These are phyloP conservation scores for Gleditsia sinensis DNA, from an alignment of 306 rosid species.

Conservation along the genomic window DNA sequence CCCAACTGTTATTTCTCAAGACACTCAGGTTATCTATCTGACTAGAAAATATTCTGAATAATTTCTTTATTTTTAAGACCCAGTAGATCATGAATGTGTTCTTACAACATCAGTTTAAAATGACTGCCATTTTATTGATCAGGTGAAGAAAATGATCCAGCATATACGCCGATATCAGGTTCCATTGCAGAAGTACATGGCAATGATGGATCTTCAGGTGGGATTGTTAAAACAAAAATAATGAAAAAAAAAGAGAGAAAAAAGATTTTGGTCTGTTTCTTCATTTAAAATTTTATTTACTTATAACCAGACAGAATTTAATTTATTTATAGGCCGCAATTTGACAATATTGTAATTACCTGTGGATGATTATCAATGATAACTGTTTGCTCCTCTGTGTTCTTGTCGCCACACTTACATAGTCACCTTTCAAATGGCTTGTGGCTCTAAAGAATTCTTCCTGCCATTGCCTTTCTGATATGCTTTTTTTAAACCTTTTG, in stretches of 20 bases:
- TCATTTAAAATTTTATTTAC: background rate
- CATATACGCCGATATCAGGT: constrained; percentile 77
- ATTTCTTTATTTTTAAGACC: background rate
- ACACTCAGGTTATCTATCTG: constrained; percentile 68
- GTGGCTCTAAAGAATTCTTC: background rate
- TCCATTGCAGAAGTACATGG: constrained; percentile 87
- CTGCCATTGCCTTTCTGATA: background rate
- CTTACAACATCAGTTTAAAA: background rate
- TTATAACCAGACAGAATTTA: background rate
- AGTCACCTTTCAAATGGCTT: background rate
- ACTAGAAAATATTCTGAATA: background rate
- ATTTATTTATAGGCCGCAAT: background rate
- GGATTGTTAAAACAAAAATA: background rate
- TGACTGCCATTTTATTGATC: constrained; percentile 26
- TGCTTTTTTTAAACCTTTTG: constrained; percentile 19
- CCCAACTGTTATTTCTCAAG: constrained; percentile 71
- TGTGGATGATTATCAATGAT: background rate
- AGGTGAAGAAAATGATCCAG: constrained; percentile 86
- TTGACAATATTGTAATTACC: background rate
- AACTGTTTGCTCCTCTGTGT: background rate
- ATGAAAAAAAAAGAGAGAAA: background rate
- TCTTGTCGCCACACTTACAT: background rate
- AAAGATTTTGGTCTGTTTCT: background rate
- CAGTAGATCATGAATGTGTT: background rate
- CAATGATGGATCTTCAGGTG: constrained; percentile 99